Evolutionary conservation across 257 asterid genomes (phyloP), one percentile per base, ranked within the genome.

Genomic region (Mitragyna speciosa): DNA sequence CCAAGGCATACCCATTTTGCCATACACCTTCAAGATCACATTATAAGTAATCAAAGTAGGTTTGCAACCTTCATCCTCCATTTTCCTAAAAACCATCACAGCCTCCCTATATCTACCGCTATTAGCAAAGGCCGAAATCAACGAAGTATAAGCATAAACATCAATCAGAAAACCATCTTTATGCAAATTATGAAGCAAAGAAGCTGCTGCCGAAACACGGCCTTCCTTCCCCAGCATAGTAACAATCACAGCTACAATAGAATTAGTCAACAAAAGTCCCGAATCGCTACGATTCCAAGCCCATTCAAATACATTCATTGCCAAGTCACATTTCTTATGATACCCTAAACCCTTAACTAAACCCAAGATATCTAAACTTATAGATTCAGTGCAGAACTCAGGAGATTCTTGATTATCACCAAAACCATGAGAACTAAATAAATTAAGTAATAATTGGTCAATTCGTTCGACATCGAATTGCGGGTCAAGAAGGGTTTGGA

Each of bases 1-100:
- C 99, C 99, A 95, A 58, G 98, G 97, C 98, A 93, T 93, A 33
- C 98, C 97, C 97, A 95, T 95, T 87, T 95, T 95, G 65, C 99
- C 98, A 76, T 89, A 91, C 49, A 92, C 97, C 81, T 92, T 93
- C 90, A 95, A 72, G 56, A 95, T 86, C 76, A 93, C 97, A 84
- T 95, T 95, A 84, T 92, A 95, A 47, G 99, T 93, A 59, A 95
- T 89, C 85, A 95, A 86, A 79, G 92, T 92, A 72, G 99, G 97
- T 36, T 41, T 84, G 75, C 96, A 89, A 4, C 97, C 97, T 75
- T 95, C 98, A 77, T 93, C 98, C 93, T 85, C 97, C 97, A 95
- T 95, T 85, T 87, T 93, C 81, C 87, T 86, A 89, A 92, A 93
- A 51, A 89, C 86, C 94, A 85, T 73, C 17, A 89, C 91, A 9